These are phyloP conservation scores for Chaetomium sp. DNA, from an alignment of 2,329 filamentous ascomycete genomes.

Conservation along the genomic window DNA sequence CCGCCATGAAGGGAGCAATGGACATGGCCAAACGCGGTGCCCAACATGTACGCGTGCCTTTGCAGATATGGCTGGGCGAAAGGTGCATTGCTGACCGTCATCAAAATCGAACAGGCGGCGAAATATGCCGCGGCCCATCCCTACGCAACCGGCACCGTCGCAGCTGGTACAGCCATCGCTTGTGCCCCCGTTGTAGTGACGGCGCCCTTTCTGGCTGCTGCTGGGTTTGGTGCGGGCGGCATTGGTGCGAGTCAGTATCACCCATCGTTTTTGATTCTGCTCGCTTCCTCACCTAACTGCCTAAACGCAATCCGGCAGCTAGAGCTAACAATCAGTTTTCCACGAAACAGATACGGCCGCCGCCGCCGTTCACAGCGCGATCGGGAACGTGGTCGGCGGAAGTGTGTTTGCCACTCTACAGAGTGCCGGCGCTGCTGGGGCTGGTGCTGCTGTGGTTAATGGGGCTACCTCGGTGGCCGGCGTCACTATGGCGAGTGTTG, in stretches of 20 bases:
- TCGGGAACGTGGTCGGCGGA: constrained; percentile 30
- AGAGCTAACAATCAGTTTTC: not conserved
- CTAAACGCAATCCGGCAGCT: not conserved
- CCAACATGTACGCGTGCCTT: not conserved
- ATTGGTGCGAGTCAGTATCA: not conserved
- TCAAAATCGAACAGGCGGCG: not conserved
- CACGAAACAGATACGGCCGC: constrained; percentile 31
- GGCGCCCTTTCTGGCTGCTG: not conserved
- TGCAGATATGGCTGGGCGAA: not conserved
- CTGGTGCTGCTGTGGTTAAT: constrained; percentile 25
- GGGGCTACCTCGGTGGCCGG: constrained; percentile 24
- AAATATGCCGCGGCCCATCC: not conserved
- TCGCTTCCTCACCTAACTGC: not conserved
- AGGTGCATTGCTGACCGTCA: not conserved
- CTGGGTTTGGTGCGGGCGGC: not conserved
- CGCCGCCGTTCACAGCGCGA: constrained; percentile 23
- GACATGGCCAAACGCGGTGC: not conserved
- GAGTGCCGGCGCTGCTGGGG: constrained; percentile 35
- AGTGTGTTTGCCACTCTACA: constrained; percentile 31
- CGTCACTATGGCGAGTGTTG: constrained; percentile 4
- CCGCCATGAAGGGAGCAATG: not conserved
- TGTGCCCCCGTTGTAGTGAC: not conserved
- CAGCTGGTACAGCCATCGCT: not conserved
- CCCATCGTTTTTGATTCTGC: not conserved
- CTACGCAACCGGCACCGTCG: not conserved